These are phyloP conservation scores for Pisolithus marmoratus DNA, from an alignment of 768 basidiomycete species.

Conservation along the genomic window DNA sequence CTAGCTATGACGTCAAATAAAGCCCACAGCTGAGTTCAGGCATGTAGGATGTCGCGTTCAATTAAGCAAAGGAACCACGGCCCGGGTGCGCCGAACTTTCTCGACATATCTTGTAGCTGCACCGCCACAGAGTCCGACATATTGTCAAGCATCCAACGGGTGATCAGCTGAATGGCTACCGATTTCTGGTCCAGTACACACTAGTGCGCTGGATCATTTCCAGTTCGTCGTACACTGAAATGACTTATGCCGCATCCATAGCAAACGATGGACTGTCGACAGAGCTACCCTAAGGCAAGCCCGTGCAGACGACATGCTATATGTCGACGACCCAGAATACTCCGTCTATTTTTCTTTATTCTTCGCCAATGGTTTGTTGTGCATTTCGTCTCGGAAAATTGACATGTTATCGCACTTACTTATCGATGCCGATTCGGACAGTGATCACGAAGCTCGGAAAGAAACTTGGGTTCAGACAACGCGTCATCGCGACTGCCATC, in stretches of 20 bases:
- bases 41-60: too few relatives aligned
- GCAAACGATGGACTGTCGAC: slow-evolving; percentile 83
- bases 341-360: slow-evolving; percentile 66
- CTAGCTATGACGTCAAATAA: too few relatives aligned
- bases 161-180: slow-evolving; percentile 52
- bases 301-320: slow-evolving; percentile 65
- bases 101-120: too few relatives aligned
- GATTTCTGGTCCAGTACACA: slow-evolving; percentile 71
- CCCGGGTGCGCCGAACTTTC: too few relatives aligned
- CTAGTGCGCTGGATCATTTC: slow-evolving; percentile 40
- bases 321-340: slow-evolving; percentile 71
- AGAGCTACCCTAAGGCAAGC: slow-evolving; percentile 46
- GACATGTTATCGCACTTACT: neutral
- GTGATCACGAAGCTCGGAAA: slow-evolving; percentile 86
- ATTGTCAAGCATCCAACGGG: too few relatives aligned
- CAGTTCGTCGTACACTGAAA: slow-evolving; percentile 3
- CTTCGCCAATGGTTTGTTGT: slow-evolving; percentile 44
- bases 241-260: slow-evolving; percentile 29
- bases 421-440: slow-evolving; percentile 20
- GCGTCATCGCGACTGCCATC: slow-evolving; percentile 89
- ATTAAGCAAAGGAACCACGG: too few relatives aligned
- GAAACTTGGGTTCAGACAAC: slow-evolving; percentile 76
- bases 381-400: too few relatives aligned
- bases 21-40: too few relatives aligned
- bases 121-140: too few relatives aligned